Evolutionary conservation across 441 rosid genomes (phyloP).

Genomic region (Adansonia rubrostipa): DNA sequence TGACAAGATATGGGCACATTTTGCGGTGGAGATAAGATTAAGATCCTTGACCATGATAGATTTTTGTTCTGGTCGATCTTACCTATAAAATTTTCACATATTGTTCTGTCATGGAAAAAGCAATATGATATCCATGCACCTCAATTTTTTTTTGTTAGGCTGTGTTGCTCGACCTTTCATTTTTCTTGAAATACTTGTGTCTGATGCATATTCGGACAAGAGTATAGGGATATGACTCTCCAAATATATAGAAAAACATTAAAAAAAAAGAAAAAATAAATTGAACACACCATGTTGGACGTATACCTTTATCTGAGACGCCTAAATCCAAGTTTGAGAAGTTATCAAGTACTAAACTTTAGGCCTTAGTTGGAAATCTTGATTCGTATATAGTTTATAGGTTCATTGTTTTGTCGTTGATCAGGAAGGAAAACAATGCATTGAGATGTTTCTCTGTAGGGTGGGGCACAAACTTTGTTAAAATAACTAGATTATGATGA

Average conservation of each 20-base stretch:
- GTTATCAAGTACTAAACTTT: neutral
- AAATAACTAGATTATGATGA: neutral
- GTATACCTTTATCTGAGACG: too few species aligned
- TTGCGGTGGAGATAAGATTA: constrained; percentile 74
- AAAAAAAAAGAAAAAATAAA: too few species aligned
- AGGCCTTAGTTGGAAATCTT: constrained; percentile 16
- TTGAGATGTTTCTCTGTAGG: neutral
- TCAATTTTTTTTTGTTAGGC: neutral
- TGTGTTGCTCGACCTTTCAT: too few species aligned
- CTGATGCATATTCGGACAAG: too few species aligned
- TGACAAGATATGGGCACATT: constrained; percentile 89
- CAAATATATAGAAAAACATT: too few species aligned
- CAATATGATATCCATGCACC: neutral
- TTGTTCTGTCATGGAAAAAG: neutral
- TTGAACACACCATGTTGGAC: too few species aligned
- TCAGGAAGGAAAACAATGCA: neutral
- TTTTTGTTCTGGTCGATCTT: neutral
- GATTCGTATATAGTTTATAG: neutral
- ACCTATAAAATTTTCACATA: neutral
- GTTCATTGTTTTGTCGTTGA: neutral
- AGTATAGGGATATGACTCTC: too few species aligned
- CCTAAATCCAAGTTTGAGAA: neutral
- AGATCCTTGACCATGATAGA: neutral
- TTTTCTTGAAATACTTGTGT: too few species aligned
- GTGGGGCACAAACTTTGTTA: neutral